Evolutionary conservation across 2,329 filamentous ascomycete species (phyloP).

Genomic region (Aspergillus ustus): DNA sequence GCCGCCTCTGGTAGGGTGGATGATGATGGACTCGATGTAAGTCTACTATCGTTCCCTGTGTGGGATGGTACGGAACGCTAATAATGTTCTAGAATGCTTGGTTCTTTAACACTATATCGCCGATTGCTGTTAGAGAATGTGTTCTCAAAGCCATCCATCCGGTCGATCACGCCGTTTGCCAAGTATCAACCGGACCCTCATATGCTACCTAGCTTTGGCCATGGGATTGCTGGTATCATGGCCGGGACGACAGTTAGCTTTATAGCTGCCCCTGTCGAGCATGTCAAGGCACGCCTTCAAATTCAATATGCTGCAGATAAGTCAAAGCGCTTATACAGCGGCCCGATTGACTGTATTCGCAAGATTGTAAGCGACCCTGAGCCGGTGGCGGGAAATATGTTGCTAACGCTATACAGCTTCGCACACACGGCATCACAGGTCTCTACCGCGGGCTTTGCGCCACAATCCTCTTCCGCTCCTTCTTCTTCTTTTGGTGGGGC

Average conservation of each 20-base stretch:
- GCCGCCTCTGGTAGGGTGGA: constrained; percentile 93
- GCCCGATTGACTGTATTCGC: constrained; percentile 79
- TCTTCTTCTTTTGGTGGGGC: constrained; percentile 99
- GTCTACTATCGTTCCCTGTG: constrained; percentile 12
- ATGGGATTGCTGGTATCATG: constrained; percentile 84
- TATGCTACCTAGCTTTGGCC: constrained; percentile 74
- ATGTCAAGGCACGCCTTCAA: constrained; percentile 91
- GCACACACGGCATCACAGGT: constrained; percentile 73
- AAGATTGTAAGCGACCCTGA: constrained; percentile 57
- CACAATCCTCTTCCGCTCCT: constrained; percentile 85
- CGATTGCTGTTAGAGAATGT: constrained; percentile 79
- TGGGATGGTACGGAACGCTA: constrained; percentile 24
- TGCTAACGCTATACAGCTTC: constrained; percentile 38
- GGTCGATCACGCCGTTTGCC: constrained; percentile 42
- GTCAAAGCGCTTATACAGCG: constrained; percentile 76
- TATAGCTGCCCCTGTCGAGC: constrained; percentile 90
- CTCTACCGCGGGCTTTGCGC: constrained; percentile 85
- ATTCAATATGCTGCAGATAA: constrained; percentile 88
- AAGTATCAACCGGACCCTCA: constrained; percentile 39
- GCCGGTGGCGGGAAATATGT: neutral
- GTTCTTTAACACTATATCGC: constrained; percentile 87
- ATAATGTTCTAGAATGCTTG: constrained; percentile 69
- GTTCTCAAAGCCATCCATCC: constrained; percentile 63
- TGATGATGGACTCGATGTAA: constrained; percentile 88
- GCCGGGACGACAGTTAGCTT: constrained; percentile 90